Evolutionary conservation across 2,329 filamentous ascomycete species (phyloP), one percentile per base, ranked within the genome.

Genomic region (Malbranchea cinnamomea): DNA sequence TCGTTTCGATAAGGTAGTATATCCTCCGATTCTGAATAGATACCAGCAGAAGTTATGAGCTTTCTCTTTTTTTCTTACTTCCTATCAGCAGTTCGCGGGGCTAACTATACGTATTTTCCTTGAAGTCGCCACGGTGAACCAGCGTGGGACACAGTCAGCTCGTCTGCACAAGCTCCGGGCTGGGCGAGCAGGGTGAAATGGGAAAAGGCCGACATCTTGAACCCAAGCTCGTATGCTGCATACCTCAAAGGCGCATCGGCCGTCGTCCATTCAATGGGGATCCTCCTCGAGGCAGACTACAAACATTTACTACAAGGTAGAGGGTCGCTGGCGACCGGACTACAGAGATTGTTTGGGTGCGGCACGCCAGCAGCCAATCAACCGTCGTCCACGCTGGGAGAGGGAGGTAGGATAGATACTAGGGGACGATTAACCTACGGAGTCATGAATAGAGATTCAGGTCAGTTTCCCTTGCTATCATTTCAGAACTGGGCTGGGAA

Each of bases 271-370:
- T 83, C 70, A 47, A 85, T 95, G 78, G 89, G 89, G 6, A 94
- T 98, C 45, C 67, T 98, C 11, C 71, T 98, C 6, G 89, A 98
- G 62, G 84, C 85, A 28, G 89, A 98, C 62, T 98, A 98, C 71
- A 98, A 98, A 59, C 80, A 79, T 42, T 77, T 93, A 10, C 52
- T 98, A 15, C 77, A 74, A 12, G 89, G 89, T 29, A 74, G 71
- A 36, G 85, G 93, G 46, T 83, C 80, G 0, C 74, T 83, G n/a
- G 57, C 92, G 30, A 57, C 72, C 5, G 87, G 83, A 1, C 61
- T 98, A 9, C 70, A 71, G 38, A 75, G 78, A 44, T 82, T 83
- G 15, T 92, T 95, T 52, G 73, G 30, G 52, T 71, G 1, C 65
- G 68, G 2, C 77, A 76, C 41, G 44, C 54, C 14, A 63, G 58